Percentiles rank a stretch among this genome's conserved stretches.
Conservation (phyloP, 2,329 filamentous ascomycete species). For the Paraphaeosphaeria sporulosa region DNA sequence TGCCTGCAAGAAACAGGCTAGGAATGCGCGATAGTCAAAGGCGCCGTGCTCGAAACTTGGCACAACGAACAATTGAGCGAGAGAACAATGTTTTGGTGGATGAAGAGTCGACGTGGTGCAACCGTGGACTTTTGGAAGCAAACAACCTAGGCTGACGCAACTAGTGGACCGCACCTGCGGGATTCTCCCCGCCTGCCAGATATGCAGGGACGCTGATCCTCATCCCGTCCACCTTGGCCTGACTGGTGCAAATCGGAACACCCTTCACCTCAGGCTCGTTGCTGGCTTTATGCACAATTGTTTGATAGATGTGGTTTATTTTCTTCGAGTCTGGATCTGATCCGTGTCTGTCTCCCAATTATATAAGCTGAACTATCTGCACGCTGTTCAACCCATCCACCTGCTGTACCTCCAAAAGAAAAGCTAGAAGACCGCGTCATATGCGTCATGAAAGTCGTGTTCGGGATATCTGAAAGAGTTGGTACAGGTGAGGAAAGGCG, state of each 20-base stretch:
- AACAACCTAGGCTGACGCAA: conserved; percentile 5
- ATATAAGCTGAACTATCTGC: background rate
- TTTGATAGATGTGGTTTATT: background rate
- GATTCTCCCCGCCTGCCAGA: background rate
- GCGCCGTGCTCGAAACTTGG: background rate
- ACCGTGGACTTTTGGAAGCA: conserved; percentile 2
- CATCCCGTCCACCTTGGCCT: background rate
- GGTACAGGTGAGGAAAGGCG: conserved; percentile 12
- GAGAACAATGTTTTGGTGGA: background rate
- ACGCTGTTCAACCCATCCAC: background rate
- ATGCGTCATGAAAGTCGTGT: conserved; percentile 36
- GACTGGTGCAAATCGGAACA: background rate
- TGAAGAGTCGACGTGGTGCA: background rate
- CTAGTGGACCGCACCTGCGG: background rate
- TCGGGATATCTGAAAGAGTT: conserved; percentile 22
- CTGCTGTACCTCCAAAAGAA: background rate
- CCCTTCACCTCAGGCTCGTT: background rate
- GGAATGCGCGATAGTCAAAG: background rate
- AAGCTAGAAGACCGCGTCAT: conserved; percentile 25
- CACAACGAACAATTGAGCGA: background rate
- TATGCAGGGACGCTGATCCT: conserved; percentile 5
- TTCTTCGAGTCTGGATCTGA: background rate
- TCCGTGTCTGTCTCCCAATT: background rate
- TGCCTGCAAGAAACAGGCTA: background rate
- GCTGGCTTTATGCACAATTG: too few relatives aligned